A percentile compares a stretch with the other conserved stretches of the same genome.
These are phyloP conservation scores for Trametes versicolor DNA, from an alignment of 1,284 basidiomycete species.

Conservation along the genomic window DNA sequence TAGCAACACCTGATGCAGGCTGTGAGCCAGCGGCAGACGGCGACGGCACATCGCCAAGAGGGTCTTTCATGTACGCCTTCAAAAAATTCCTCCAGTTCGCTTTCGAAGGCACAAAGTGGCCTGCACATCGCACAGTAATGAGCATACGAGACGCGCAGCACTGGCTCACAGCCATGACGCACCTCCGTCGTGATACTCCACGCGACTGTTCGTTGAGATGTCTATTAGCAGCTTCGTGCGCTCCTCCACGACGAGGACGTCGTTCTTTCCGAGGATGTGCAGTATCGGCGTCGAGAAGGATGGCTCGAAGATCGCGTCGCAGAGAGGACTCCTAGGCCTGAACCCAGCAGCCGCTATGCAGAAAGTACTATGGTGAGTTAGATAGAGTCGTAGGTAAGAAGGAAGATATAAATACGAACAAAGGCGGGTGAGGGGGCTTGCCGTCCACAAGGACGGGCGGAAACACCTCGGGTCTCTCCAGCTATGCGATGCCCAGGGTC, in stretches of 20 bases:
- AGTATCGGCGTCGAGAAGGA: constrained; percentile 79
- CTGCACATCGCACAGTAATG: constrained; percentile 47
- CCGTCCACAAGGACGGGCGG: constrained; percentile 76
- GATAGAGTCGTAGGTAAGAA: neutral
- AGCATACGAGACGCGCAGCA: too few species aligned
- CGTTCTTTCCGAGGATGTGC: constrained; percentile 83
- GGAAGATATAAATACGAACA: constrained; percentile 55
- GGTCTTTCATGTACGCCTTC: constrained; percentile 57
- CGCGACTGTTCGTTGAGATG: constrained; percentile 64
- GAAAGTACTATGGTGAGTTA: constrained; percentile 60
- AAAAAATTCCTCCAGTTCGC: constrained; percentile 80
- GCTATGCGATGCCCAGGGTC: constrained; percentile 40
- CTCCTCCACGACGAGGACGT: constrained; percentile 83
- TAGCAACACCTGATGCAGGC: constrained; percentile 49
- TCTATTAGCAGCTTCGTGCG: constrained; percentile 69
- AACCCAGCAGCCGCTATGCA: constrained; percentile 79
- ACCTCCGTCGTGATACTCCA: constrained; percentile 85
- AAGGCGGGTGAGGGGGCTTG: constrained; percentile 69
- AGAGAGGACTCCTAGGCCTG: constrained; percentile 58
- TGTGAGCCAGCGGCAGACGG: constrained; percentile 44
- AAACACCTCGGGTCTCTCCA: constrained; percentile 64
- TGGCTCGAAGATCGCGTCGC: constrained; percentile 63
- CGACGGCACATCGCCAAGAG: constrained; percentile 46
- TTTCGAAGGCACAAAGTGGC: constrained; percentile 84
- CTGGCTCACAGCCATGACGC: constrained; percentile 33